Base-by-base conservation (phyloP, 139 green algal genomes). In the Bryopsis sp. region DNA sequence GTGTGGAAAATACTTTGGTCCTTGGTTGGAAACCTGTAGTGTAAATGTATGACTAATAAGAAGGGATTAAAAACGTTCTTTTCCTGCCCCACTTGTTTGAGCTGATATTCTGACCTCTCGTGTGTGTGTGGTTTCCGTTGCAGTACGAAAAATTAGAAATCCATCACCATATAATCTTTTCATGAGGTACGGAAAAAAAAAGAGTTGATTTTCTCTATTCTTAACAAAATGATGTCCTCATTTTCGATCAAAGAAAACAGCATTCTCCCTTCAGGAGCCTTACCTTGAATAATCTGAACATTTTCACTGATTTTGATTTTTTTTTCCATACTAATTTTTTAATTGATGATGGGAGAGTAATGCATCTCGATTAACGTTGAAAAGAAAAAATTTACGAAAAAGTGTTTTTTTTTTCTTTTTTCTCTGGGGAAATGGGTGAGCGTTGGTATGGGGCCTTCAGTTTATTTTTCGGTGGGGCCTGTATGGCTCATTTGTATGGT, bases 141-240 rank as follows among this genome's bases (percentile, higher is more conserved):
- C 43, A 65, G 58, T 47, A 32, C 58, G 58, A n/a, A 5, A 6
- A 24, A 7, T 65, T 39, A 31, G 58, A 24, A 31, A 65, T 39
- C 6, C 62, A 31, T 69, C 62, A 22, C 62, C 62, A 11, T 69
- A 69, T 36, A 69, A 69, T 69, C 37, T 35, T 6, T 69, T 69
- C 37, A 69, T 69, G 62, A 50, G 59, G 59, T 67, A 24, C 6
- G 19, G 11, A 11, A 19, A 54, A 54, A 54, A 19, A 26, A 11
- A 54, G 43, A 19, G 15, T 26, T 26, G 43, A 54, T 26, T 54
- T 54, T 26, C 19, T 54, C 43, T 26, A 11, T 54, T 54, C 43
- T 54, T 19, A 54, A 11, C 11, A 19, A 26, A 26, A 11, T 54
- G 43, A 19, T 19, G 43, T 11, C 19, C 43, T 54, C 19, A 19